Evolutionary conservation across 352 stramenopile genomes (phyloP).

Genomic region (Hyaloperonospora brassicae): DNA sequence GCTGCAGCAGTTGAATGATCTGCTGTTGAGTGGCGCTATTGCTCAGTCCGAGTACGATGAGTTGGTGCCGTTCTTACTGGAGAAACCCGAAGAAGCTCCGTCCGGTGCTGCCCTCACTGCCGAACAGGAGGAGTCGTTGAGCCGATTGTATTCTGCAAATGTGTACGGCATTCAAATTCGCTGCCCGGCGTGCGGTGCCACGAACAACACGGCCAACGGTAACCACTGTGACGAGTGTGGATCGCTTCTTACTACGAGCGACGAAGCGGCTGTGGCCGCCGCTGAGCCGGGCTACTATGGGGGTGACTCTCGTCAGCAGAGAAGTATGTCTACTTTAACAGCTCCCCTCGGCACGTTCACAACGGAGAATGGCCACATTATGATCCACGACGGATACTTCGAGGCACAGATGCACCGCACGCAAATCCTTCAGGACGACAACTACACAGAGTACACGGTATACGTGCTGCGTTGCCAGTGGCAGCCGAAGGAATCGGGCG

Average conservation of each 20-base stretch:
- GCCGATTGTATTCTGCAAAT: constrained; percentile 60
- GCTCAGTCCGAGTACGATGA: constrained; percentile 82
- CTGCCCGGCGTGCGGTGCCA: constrained; percentile 75
- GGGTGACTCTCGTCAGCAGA: constrained; percentile 45
- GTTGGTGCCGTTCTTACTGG: constrained; percentile 79
- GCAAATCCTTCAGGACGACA: constrained; percentile 83
- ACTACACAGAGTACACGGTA: constrained; percentile 85
- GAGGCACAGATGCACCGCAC: constrained; percentile 81
- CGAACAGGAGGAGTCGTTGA: constrained; percentile 79
- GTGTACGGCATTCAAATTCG: constrained; percentile 84
- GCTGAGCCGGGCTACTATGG: constrained; percentile 49
- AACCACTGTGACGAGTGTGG: constrained; percentile 85
- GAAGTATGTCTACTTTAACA: constrained; percentile 51
- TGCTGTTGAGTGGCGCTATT: constrained; percentile 76
- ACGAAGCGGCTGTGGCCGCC: constrained; percentile 41
- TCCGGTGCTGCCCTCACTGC: constrained; percentile 61
- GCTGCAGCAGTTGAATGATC: constrained; percentile 76
- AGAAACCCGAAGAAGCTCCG: constrained; percentile 48
- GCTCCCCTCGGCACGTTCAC: constrained; percentile 66
- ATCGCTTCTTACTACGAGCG: constrained; percentile 73
- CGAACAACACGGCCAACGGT: constrained; percentile 84
- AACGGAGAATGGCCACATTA: constrained; percentile 67
- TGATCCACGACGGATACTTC: constrained; percentile 84
- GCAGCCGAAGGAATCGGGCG: constrained; percentile 49
- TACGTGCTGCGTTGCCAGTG: constrained; percentile 83